Conservation (phyloP, 768 basidiomycete genomes). For the Boletales sp. region DNA sequence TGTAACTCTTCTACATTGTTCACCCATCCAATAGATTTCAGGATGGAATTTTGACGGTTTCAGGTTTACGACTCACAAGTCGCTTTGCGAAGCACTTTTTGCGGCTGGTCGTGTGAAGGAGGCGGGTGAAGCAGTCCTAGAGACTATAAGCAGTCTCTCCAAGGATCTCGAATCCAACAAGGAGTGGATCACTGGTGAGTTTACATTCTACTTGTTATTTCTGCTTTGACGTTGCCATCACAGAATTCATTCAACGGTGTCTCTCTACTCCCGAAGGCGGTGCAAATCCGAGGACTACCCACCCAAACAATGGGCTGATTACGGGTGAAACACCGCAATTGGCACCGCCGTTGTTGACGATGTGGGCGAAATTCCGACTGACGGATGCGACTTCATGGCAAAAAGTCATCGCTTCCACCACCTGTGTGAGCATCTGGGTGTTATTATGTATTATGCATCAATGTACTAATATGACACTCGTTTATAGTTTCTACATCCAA, state of each 20-base stretch:
- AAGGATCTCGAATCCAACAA: too few relatives aligned
- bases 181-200: not conserved
- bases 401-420: not conserved
- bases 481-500: not conserved
- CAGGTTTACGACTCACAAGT: not conserved
- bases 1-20: too few relatives aligned
- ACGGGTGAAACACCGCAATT: too few relatives aligned
- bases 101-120: not conserved
- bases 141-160: too few relatives aligned
- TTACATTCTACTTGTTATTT: too few relatives aligned
- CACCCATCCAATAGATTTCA: not conserved
- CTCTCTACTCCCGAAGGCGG: not conserved
- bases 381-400: not conserved
- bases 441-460: not conserved
- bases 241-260: constrained; percentile 1
- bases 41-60: too few relatives aligned
- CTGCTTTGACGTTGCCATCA: too few relatives aligned
- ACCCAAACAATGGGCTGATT: too few relatives aligned
- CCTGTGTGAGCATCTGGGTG: not conserved
- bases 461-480: too few relatives aligned
- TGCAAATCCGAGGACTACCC: not conserved
- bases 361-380: constrained; percentile 2
- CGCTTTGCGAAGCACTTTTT: constrained; percentile 5
- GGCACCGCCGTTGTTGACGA: not conserved
- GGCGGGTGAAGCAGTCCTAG: not conserved